A percentile compares a stretch with the other conserved stretches of the same genome.
phyloP scores from a whole-genome alignment of 1,284 basidiomycete genomes.

The Rhodofomes roseus region DNA sequence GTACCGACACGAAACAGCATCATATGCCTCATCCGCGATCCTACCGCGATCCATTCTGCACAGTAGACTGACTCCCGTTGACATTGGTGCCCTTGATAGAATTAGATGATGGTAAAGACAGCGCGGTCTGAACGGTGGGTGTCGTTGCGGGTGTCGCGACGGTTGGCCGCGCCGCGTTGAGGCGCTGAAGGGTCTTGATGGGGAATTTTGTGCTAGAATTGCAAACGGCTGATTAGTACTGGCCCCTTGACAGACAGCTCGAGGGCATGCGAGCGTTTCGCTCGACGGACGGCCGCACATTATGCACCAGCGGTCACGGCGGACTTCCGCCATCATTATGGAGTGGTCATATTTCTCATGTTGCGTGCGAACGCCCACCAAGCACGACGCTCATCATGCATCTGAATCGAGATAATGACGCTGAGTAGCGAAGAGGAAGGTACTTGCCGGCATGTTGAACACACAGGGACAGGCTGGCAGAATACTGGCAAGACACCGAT shows the following conservation, averaged over 20 bases:
- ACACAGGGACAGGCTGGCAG: conserved; percentile 90
- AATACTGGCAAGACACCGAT: conserved; percentile 39
- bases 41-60: neutral
- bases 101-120: conserved; percentile 9
- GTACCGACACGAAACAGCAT: neutral
- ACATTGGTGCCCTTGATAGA: neutral
- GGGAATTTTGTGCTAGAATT: conserved; percentile 84
- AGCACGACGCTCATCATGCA: neutral
- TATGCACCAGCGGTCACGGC: neutral
- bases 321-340: neutral
- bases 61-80: neutral
- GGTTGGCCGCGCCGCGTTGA: conserved; percentile 56
- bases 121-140: conserved; percentile 1
- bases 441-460: conserved; percentile 84
- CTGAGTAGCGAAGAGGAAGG: conserved; percentile 5
- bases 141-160: conserved; percentile 12
- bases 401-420: neutral
- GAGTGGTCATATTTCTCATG: neutral
- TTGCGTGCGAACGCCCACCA: neutral
- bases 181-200: conserved; percentile 79
- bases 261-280: neutral
- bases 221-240: conserved; percentile 4
- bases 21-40: neutral
- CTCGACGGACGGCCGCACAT: conserved; percentile 1
- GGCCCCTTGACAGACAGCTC: neutral